Base-by-base conservation (phyloP, 2,329 filamentous ascomycete species). In the Diplodia sapinea region DNA sequence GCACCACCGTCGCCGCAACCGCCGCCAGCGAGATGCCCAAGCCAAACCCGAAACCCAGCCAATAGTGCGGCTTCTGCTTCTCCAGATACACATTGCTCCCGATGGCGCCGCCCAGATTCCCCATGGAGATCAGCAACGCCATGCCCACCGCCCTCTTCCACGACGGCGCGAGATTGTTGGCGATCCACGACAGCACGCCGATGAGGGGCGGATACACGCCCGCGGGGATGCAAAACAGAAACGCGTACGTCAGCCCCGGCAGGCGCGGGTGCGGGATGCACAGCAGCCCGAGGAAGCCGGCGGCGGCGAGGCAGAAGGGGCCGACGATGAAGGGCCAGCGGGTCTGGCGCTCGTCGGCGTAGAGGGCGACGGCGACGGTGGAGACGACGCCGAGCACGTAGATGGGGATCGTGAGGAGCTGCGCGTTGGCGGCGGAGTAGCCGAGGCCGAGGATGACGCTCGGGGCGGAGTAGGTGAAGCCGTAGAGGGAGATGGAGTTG, bases 121-220 rank as follows among this genome's bases (percentile, higher is more conserved):
- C 73, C 7, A 75, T 69, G 36, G 73, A 73, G 49, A 76, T 73
- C 57, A 74, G 75, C 61, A 74, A 71, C 3, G 71, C 75, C 47
- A 77, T 74, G 50, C 75, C 74, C 20, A 76, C 73, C 15, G 75
- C 74, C 9, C 75, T 74, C 43, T 74, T 74, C 43, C 82, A 83
- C 59, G 79, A 79, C 0, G 79, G 70, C 0, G 75, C 79, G 12
- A 83, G 75, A 59, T 83, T 82, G 26, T 78, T 69, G n/a, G 75
- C 69, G 36, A 83, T 78, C 12, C 57, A 61, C 26, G 57, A 31
- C 9, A 61, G 26, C 23, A 49, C 40, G 8, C 57, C 57, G 15
- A 61, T 61, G 0, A 50, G 26, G 17, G 57, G 40, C 8, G 57
- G 57, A 4, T 61, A 61, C 4, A 61, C 57, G 3, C 80, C 71